Evolutionary conservation across 2,329 filamentous ascomycete genomes (phyloP).

Genomic region (Pseudogymnoascus sp.): DNA sequence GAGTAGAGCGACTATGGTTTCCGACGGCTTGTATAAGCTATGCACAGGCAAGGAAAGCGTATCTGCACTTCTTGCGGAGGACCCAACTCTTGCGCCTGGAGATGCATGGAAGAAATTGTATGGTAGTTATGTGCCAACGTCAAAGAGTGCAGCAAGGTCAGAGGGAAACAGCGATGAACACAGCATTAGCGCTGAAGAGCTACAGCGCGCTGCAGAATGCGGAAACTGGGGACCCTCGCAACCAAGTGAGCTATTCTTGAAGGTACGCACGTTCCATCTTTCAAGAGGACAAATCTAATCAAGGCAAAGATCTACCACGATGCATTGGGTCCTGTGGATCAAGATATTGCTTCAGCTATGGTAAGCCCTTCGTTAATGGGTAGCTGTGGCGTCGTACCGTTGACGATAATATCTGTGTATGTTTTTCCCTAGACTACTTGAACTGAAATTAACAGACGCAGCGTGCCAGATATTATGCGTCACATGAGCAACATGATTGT

Average conservation of each 20-base stretch:
- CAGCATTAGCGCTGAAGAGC: conserved; percentile 30
- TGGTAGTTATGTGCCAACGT: conserved; percentile 20
- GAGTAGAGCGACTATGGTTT: conserved; percentile 28
- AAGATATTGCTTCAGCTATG: conserved; percentile 32
- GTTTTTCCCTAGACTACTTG: not conserved
- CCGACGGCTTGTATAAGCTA: conserved; percentile 40
- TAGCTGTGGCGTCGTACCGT: conserved; percentile 52
- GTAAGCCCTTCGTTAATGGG: conserved; percentile 52
- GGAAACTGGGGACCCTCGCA: conserved; percentile 56
- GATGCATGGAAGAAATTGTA: conserved; percentile 51
- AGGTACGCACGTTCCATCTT: conserved; percentile 30
- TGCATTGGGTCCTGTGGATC: conserved; percentile 21
- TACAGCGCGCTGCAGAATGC: conserved; percentile 48
- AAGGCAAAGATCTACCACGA: conserved; percentile 22
- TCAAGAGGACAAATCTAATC: not conserved
- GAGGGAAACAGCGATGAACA: conserved; percentile 17
- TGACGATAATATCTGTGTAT: conserved; percentile 58
- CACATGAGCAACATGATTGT: conserved; percentile 72
- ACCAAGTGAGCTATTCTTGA: conserved; percentile 61
- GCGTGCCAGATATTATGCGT: conserved; percentile 59
- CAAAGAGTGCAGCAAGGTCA: conserved; percentile 14
- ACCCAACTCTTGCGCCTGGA: conserved; percentile 43
- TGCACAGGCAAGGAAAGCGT: conserved; percentile 47
- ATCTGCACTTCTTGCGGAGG: conserved; percentile 45
- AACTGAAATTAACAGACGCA: conserved; percentile 14